These are phyloP conservation scores for Wickerhamomyces tratensis DNA, from an alignment of 805 yeast genomes.

Conservation along the genomic window DNA sequence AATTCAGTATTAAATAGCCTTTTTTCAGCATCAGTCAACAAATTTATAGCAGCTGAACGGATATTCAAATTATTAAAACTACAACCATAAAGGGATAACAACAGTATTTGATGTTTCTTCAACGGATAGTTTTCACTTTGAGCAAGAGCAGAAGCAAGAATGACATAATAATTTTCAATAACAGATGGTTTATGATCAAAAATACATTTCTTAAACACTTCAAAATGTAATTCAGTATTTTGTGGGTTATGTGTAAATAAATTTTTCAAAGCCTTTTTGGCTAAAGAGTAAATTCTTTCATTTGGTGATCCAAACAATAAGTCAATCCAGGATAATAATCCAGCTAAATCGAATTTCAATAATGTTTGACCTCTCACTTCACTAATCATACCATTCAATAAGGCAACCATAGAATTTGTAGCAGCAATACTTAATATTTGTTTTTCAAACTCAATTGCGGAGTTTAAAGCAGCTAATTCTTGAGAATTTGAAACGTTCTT, in stretches of 20 bases:
- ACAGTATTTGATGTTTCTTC: slow-evolving; percentile 56
- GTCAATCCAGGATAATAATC: slow-evolving; percentile 74
- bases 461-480: slow-evolving; percentile 41
- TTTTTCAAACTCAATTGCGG: slow-evolving; percentile 74
- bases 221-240: slow-evolving; percentile 38
- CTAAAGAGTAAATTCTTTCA: slow-evolving; percentile 49
- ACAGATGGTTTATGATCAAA: slow-evolving; percentile 41
- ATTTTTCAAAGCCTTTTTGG: slow-evolving; percentile 61
- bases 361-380: slow-evolving; percentile 37
- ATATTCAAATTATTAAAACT: slow-evolving; percentile 65
- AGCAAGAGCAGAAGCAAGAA: slow-evolving; percentile 56
- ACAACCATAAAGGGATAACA: slow-evolving; percentile 68
- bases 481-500: slow-evolving; percentile 27
- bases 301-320: slow-evolving; percentile 52
- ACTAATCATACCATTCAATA: slow-evolving; percentile 68
- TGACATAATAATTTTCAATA: slow-evolving; percentile 60
- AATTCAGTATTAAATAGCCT: slow-evolving; percentile 44
- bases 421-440: slow-evolving; percentile 62
- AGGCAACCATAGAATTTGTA: slow-evolving; percentile 73
- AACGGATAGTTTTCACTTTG: slow-evolving; percentile 37
- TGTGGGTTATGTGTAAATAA: slow-evolving; percentile 52
- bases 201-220: slow-evolving; percentile 67
- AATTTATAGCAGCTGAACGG: slow-evolving; percentile 60
- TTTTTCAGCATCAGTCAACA: slow-evolving; percentile 60
- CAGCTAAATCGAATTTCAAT: slow-evolving; percentile 61